Evolutionary conservation across 1,139 yeast species (phyloP).

Genomic region (Entelexis paramagnoliae): DNA sequence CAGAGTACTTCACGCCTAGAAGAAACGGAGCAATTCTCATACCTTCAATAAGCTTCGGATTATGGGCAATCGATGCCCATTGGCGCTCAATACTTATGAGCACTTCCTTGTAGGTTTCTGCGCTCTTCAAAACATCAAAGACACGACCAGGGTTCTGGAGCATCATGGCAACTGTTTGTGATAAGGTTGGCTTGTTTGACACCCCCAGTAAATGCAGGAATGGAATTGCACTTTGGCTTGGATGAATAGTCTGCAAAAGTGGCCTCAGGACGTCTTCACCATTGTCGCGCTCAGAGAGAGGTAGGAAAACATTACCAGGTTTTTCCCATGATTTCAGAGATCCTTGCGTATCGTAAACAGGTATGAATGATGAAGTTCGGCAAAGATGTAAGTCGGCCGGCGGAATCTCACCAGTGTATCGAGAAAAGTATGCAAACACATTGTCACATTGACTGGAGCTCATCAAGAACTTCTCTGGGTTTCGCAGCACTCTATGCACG

Average conservation of each 20-base stretch:
- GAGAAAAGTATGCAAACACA: constrained; percentile 31
- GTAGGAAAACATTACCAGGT: constrained; percentile 20
- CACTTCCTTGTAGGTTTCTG: constrained; percentile 27
- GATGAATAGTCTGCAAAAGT: constrained; percentile 13
- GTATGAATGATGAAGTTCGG: constrained; percentile 27
- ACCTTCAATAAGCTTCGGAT: constrained; percentile 25
- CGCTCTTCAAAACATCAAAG: constrained; percentile 26
- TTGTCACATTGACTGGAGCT: constrained; percentile 22
- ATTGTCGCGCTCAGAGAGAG: constrained; percentile 2
- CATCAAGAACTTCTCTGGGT: constrained; percentile 26
- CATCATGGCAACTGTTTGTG: constrained; percentile 30
- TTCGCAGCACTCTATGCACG: constrained; percentile 22
- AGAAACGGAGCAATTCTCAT: constrained; percentile 30
- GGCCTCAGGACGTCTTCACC: constrained; percentile 15
- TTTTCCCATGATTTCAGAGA: neutral
- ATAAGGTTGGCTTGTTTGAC: constrained; percentile 30
- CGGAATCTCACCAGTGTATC: constrained; percentile 24
- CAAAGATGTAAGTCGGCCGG: constrained; percentile 23
- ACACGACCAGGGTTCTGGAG: constrained; percentile 30
- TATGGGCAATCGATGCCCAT: constrained; percentile 26
- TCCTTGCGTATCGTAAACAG: constrained; percentile 21
- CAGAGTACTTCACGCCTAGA: constrained; percentile 26
- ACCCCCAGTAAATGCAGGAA: constrained; percentile 33
- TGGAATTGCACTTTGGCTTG: constrained; percentile 22
- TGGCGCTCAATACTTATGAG: constrained; percentile 26